Percentiles rank a stretch among this genome's conserved stretches.
Evolutionary conservation across 2,329 filamentous ascomycete genomes (phyloP).

Genomic region (Fusarium paranaense): DNA sequence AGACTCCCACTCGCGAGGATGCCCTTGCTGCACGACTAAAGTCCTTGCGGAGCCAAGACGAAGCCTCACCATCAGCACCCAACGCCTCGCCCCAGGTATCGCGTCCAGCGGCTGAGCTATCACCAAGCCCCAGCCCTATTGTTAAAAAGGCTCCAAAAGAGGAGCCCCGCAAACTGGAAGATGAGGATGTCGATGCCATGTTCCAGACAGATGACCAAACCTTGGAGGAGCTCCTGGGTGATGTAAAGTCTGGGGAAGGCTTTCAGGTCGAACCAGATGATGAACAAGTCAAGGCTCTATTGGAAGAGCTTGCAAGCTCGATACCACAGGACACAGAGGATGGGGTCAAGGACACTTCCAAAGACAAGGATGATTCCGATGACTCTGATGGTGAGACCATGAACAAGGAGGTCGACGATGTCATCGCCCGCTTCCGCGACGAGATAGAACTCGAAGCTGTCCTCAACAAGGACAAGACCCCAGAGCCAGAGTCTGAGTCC

Average conservation of each 20-base stretch:
- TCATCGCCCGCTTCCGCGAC: constrained; percentile 60
- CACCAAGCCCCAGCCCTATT: neutral
- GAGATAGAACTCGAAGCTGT: constrained; percentile 54
- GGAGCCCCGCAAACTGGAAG: constrained; percentile 23
- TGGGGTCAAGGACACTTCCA: neutral
- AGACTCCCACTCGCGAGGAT: constrained; percentile 61
- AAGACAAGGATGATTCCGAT: constrained; percentile 44
- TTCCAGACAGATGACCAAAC: constrained; percentile 64
- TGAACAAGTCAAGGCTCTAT: constrained; percentile 50
- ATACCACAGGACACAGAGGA: constrained; percentile 45
- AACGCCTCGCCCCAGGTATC: constrained; percentile 3
- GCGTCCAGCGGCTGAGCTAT: neutral
- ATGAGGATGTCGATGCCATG: constrained; percentile 53
- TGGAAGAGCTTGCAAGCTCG: constrained; percentile 52
- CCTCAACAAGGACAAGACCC: constrained; percentile 25
- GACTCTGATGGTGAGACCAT: constrained; percentile 66
- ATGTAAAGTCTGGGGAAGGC: constrained; percentile 52
- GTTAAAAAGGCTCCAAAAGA: neutral
- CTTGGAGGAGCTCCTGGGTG: constrained; percentile 63
- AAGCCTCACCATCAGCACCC: constrained; percentile 38
- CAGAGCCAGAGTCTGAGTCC: constrained; percentile 17
- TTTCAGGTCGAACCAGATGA: constrained; percentile 42
- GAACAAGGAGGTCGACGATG: constrained; percentile 56
- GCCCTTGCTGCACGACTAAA: constrained; percentile 64
- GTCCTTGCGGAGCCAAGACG: constrained; percentile 58